Evolutionary conservation across 129 eudicot species (phyloP).

Genomic region (Glebionis coronaria): DNA sequence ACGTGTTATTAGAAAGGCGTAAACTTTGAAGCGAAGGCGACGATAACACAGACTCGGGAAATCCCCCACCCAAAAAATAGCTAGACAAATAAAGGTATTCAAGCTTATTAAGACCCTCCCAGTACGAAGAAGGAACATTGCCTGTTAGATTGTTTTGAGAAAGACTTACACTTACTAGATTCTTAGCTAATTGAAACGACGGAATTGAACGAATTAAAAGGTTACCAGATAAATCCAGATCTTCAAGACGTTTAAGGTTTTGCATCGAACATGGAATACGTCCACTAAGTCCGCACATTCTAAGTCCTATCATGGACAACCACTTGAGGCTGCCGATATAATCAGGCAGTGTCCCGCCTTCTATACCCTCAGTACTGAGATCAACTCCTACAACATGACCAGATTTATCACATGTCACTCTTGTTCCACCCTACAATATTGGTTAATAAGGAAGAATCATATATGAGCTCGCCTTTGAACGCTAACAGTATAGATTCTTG

Average conservation of each 20-base stretch:
- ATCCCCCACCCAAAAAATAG: slow-evolving; percentile 31
- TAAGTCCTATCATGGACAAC: slow-evolving; percentile 20
- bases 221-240: slow-evolving; percentile 30
- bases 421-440: not conserved
- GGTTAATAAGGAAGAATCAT: not conserved
- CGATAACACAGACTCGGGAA: slow-evolving; percentile 15
- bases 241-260: slow-evolving; percentile 21
- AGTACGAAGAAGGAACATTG: slow-evolving; percentile 22
- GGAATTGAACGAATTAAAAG: slow-evolving; percentile 32
- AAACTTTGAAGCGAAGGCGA: slow-evolving; percentile 34
- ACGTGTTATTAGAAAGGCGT: slow-evolving; percentile 36
- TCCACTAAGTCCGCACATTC: slow-evolving; percentile 33
- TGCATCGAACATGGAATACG: slow-evolving; percentile 30
- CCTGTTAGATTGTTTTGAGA: slow-evolving; percentile 36
- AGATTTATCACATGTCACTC: not conserved
- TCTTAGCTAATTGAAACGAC: slow-evolving; percentile 21
- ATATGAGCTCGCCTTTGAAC: not conserved
- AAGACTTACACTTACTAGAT: slow-evolving; percentile 29
- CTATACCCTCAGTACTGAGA: not conserved
- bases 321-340: slow-evolving; percentile 35
- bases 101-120: too few species aligned
- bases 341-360: slow-evolving; percentile 27
- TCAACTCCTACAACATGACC: slow-evolving; percentile 8
- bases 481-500: not conserved
- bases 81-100: slow-evolving; percentile 33